These are phyloP conservation scores for Aspergillus cristatus DNA, from an alignment of 495 filamentous ascomycete genomes.

Conservation along the genomic window DNA sequence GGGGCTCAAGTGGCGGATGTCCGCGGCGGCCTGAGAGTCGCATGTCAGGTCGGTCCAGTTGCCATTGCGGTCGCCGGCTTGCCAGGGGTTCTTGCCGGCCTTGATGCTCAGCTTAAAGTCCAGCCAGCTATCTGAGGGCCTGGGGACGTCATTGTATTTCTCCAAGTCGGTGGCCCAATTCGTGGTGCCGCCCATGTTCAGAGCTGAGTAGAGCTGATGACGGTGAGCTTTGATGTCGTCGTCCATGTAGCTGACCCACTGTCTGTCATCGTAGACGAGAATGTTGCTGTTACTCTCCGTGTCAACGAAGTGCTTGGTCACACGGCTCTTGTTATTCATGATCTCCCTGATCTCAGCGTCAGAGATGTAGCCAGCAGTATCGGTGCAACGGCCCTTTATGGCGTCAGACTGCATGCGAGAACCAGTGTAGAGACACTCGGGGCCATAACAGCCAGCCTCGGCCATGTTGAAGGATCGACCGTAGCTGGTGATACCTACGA, in stretches of 20 bases:
- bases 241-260: conserved; percentile 37
- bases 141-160: not conserved
- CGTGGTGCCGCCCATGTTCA: conserved; percentile 21
- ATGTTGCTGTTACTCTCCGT: conserved; percentile 22
- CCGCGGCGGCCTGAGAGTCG: conserved; percentile 1
- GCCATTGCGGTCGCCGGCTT: no score
- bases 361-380: conserved; percentile 16
- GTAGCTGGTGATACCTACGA: conserved; percentile 31
- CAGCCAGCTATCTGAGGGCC: no score
- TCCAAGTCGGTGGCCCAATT: conserved; percentile 35
- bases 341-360: conserved; percentile 10
- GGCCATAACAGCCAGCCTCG: conserved; percentile 13
- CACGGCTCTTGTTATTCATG: not conserved
- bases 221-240: conserved; percentile 14
- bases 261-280: conserved; percentile 30
- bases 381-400: conserved; percentile 22
- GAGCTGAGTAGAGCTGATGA: conserved; percentile 5
- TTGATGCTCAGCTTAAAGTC: no score
- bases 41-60: conserved; percentile 19
- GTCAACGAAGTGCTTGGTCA: conserved; percentile 7
- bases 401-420: conserved; percentile 16
- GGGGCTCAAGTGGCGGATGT: not conserved
- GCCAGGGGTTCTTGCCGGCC: no score
- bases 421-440: conserved; percentile 12
- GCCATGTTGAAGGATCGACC: conserved; percentile 31